Base-by-base conservation (phyloP, 305 asterid genomes). In the Fraxinus greggii region DNA sequence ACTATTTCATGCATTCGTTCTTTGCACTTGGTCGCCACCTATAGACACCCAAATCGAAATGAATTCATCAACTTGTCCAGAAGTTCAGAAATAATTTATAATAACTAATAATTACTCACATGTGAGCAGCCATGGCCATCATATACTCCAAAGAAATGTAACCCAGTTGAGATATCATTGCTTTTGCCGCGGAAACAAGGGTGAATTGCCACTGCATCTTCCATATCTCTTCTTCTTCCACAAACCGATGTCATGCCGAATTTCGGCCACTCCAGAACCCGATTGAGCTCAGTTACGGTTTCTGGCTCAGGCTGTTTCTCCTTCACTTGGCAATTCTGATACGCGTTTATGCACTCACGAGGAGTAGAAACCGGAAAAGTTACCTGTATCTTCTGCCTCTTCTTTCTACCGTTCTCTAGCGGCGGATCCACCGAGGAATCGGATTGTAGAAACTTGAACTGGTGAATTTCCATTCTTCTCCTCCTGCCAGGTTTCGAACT, bases 101-200 rank as follows among this genome's bases (percentile, higher is more conserved):
- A 6, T 10, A 24, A 28, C 10, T 65, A 10, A 65, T 65, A 69
- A 35, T 13, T 12, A n/a, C 88, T 85, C 84, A 94, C 98, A 86
- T 96, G 99, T 5, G 99, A 93, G 93, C 99, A 96, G 54, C 99
- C 99, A 75, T 96, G 98, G 36, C 98, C 99, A 67, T 96, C 99
- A 75, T 92, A 96, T 1, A 96, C 98, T 1, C 98, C 98, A 35
- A 82, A 94, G 84, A 90, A 94, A 79, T 94, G 95, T 40, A 86
- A 83, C 6, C 83, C 88, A 19, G 59, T 23, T 1, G 85, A 83
- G 8, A 1, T 83, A 81, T 85, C 81, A 51, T 28, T 7, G 17
- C 63, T 80, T n/a, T 17, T 80, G 5, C 81, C 82, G 79, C 83
- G 74, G 8, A 94, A 89, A 0, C 82, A 86, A 15, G 97, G 94